phyloP scores from a whole-genome alignment of 1,284 basidiomycete genomes.

The Microbotryum violaceum region DNA sequence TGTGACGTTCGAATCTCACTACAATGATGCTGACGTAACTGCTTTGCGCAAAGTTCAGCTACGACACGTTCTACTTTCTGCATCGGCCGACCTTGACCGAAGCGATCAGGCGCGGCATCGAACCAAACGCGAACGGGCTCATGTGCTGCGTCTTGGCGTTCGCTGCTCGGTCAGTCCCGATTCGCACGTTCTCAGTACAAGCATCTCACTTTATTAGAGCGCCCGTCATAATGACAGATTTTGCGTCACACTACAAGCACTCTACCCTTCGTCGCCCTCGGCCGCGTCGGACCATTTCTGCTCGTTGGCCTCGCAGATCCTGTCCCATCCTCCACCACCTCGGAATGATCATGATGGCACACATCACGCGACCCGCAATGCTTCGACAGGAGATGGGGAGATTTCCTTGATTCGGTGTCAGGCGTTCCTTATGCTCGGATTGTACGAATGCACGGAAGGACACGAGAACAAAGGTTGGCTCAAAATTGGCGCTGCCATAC shows the following conservation, averaged over 20 bases:
- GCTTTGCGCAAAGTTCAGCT: conserved; percentile 1
- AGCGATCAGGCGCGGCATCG: conserved; percentile 4
- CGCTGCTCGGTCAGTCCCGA: conserved; percentile 12
- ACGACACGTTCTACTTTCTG: conserved; percentile 31
- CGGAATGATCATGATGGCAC: neutral
- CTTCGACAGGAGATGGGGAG: conserved; percentile 13
- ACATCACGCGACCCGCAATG: neutral
- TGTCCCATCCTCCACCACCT: conserved; percentile 14
- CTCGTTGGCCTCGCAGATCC: conserved; percentile 18
- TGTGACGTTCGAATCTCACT: neutral
- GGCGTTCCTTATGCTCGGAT: conserved; percentile 28
- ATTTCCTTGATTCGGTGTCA: conserved; percentile 31
- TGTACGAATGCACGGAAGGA: conserved; percentile 31
- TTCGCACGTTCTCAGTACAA: neutral
- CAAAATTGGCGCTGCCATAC: conserved; percentile 27
- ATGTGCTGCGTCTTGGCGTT: conserved; percentile 28
- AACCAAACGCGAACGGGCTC: conserved; percentile 5
- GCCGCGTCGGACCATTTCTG: conserved; percentile 27
- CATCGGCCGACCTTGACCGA: conserved; percentile 18
- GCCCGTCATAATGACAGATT: conserved; percentile 1
- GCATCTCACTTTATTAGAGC: neutral
- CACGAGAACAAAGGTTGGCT: conserved; percentile 32
- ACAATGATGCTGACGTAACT: no score
- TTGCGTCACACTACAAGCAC: conserved; percentile 13
- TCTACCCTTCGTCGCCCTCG: conserved; percentile 15